Base-by-base conservation (phyloP, 441 rosid species). In the Populus hybrid region DNA sequence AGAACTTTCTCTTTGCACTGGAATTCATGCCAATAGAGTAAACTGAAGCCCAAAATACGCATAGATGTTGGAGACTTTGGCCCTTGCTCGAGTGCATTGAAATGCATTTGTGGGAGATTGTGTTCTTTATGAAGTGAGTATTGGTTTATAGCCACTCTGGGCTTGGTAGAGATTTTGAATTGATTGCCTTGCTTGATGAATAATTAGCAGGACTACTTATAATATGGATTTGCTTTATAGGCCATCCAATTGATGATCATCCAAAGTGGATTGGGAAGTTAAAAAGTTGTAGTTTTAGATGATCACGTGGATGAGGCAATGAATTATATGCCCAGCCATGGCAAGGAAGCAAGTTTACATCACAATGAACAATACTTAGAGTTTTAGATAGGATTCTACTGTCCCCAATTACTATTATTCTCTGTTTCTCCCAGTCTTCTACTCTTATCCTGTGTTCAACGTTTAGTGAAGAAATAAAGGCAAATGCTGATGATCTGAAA, bases 11-110 rank as follows among this genome's bases (percentile, higher is more conserved):
- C n/a, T 46, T 3, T 46, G 57, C 19, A 46, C 16, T 46, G 7
- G 19, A 46, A 38, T 61, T 12, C 64, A 66, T 53, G 30, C 6
- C 10, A 30, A 1, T 38, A 38, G 23, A 26, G 26, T 67, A 6
- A 14, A 75, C 30, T 23, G 46, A 14, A 67, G n/a, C 9, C 34
- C 26, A 1, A n/a, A 53, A n/a, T 19, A 40, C 42, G 72, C 73
- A 59, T 61, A 57, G 63, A 69, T 21, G 59, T 61, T 36, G 70
- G 73, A 76, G 69, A 70, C 18, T 14, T 24, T 30, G 38, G 73
- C 14, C 50, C 50, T 63, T 24, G 30, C 12, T 24, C n/a, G 7
- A 32, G 18, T 7, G 35, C 32, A 57, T 38, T 8, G 32, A 26
- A 14, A 2, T 30, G 23, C 23, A 34, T 32, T 2, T 21, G 19